Evolutionary conservation across 177 flowering plant species (phyloP).

Genomic region (Telopea speciosissima): DNA sequence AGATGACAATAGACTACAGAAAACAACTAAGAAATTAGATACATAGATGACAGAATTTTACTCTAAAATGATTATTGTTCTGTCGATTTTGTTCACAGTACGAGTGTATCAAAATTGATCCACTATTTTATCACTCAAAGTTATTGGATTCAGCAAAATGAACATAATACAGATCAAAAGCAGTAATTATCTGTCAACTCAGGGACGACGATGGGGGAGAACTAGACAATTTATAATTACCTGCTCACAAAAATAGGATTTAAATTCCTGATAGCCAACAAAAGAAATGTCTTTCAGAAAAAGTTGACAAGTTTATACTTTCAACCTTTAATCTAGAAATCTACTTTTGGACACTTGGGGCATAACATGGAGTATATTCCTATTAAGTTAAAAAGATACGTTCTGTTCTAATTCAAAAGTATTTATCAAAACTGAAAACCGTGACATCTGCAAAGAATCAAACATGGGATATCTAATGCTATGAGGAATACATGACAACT

Average conservation of each 20-base stretch:
- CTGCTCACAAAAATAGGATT: background rate
- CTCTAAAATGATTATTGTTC: background rate
- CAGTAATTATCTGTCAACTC: no score
- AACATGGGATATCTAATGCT: background rate
- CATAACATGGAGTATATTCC: background rate
- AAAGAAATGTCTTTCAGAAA: background rate
- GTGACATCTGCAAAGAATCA: background rate
- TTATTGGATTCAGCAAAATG: background rate
- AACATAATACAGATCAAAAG: background rate
- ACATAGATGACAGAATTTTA: background rate
- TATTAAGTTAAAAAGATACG: background rate
- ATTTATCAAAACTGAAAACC: constrained; percentile 5
- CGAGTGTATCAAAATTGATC: no score
- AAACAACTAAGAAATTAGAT: background rate
- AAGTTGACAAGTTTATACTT: background rate
- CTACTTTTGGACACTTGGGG: background rate
- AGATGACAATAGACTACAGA: background rate
- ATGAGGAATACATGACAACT: background rate
- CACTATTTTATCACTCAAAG: background rate
- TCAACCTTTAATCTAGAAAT: background rate
- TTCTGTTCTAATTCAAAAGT: background rate
- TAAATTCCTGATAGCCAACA: background rate
- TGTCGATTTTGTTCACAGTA: no score
- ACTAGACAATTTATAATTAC: no score
- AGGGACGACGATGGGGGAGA: no score